phyloP scores from a whole-genome alignment of 768 basidiomycete genomes.

The Mycena chlorophos region DNA sequence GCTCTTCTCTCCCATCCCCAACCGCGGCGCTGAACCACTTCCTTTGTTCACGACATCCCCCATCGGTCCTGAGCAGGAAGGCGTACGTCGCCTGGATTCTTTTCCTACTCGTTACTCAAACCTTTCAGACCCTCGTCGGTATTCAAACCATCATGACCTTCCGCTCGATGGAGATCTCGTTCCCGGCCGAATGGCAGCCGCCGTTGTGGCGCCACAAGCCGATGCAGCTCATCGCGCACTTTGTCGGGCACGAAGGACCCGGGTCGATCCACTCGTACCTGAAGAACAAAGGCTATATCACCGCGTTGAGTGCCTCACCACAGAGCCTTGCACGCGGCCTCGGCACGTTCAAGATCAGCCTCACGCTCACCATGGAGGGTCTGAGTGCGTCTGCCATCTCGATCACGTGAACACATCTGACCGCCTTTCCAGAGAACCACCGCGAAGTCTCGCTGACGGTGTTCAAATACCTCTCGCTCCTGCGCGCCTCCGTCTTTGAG shows the following conservation, averaged over 20 bases:
- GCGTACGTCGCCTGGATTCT: slow-evolving; percentile 46
- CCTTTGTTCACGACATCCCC: slow-evolving; percentile 74
- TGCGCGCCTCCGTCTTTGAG: slow-evolving; percentile 61
- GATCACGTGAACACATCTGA: slow-evolving; percentile 6
- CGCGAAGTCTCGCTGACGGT: slow-evolving; percentile 64
- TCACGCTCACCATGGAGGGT: slow-evolving; percentile 81
- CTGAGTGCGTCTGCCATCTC: slow-evolving; percentile 65
- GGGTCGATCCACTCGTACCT: slow-evolving; percentile 91
- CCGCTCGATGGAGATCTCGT: slow-evolving; percentile 80
- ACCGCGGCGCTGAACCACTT: slow-evolving; percentile 58
- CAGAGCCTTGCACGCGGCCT: slow-evolving; percentile 80
- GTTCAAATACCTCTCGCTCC: slow-evolving; percentile 78
- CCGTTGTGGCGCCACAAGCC: slow-evolving; percentile 80
- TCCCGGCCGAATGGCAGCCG: slow-evolving; percentile 73
- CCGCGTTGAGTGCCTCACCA: slow-evolving; percentile 65
- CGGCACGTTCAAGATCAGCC: slow-evolving; percentile 83
- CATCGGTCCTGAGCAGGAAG: slow-evolving; percentile 68
- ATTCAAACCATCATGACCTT: slow-evolving; percentile 89
- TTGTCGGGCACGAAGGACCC: slow-evolving; percentile 89
- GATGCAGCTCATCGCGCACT: slow-evolving; percentile 70
- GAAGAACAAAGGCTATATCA: slow-evolving; percentile 87
- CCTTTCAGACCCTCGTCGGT: slow-evolving; percentile 69
- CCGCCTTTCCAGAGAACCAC: slow-evolving; percentile 60
- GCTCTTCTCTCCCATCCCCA: slow-evolving; percentile 71
- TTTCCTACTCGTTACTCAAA: slow-evolving; percentile 23